Evolutionary conservation across 2,329 filamentous ascomycete genomes (phyloP).

Genomic region (Myriangium duriaei): DNA sequence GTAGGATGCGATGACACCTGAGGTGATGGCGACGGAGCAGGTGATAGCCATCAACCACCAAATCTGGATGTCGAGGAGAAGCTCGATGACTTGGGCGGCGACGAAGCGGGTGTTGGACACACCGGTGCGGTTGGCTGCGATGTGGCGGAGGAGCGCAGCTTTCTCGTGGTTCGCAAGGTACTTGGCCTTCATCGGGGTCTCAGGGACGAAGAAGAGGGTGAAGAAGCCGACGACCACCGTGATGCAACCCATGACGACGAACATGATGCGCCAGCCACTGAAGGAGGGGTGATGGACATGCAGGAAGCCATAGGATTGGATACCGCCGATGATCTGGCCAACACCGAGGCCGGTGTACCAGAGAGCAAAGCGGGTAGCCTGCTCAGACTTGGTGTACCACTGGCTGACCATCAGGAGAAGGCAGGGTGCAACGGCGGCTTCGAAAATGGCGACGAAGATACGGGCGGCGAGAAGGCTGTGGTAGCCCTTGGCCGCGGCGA

Average conservation of each 20-base stretch:
- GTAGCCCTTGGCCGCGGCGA: constrained; percentile 35
- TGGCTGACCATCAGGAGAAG: constrained; percentile 40
- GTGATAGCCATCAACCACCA: constrained; percentile 17
- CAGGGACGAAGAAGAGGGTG: constrained; percentile 36
- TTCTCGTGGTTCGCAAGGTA: constrained; percentile 45
- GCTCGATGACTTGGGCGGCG: constrained; percentile 39
- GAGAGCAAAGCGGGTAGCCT: constrained; percentile 48
- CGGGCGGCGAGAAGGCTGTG: constrained; percentile 34
- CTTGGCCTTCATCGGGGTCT: constrained; percentile 55
- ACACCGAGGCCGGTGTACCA: constrained; percentile 53
- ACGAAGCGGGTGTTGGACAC: constrained; percentile 34
- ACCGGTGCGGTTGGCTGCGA: constrained; percentile 29
- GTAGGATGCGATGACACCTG: constrained; percentile 41
- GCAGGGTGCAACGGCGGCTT: constrained; percentile 38
- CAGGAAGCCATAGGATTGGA: constrained; percentile 44
- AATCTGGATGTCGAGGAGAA: constrained; percentile 48
- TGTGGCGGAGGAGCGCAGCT: constrained; percentile 33
- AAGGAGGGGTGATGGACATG: constrained; percentile 22
- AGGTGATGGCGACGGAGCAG: constrained; percentile 19
- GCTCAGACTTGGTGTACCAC: constrained; percentile 33
- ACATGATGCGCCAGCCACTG: constrained; percentile 10
- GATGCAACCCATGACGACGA: constrained; percentile 7
- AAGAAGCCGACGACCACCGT: constrained; percentile 5
- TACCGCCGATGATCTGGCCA: constrained; percentile 44
- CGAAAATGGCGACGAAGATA: constrained; percentile 38